Evolutionary conservation across 1,284 basidiomycete genomes (phyloP), one percentile per base, ranked within the genome.

Genomic region (Apiotrichum siamense): DNA sequence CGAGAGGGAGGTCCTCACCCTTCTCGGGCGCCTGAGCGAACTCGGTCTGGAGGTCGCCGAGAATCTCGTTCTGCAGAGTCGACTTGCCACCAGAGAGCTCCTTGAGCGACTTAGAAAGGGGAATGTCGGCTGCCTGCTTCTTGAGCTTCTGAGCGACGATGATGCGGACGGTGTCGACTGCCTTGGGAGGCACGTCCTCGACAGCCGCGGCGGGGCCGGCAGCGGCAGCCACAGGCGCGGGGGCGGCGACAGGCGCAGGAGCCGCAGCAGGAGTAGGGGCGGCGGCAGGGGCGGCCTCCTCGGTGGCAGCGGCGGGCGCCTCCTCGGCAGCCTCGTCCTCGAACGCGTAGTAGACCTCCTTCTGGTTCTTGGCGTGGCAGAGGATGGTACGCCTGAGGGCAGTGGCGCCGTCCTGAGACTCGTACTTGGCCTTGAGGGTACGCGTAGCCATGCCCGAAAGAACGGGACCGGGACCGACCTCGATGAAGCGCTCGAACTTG

Each of bases 41-140:
- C 69, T 94, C 90, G 63, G 87, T 81, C 67, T 93, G 88, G 25
- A 96, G 80, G 70, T 96, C 90, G 46, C 91, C 92, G 42, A 97
- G 78, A 58, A 97, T 93, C 75, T 97, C 93, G 72, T 97, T 97
- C 75, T 96, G 92, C 52, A 98, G 78, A 1, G 96, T 97, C 23
- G 93, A 97, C 77, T 98, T 98, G 61, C 96, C 96, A 37, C 91
- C 92, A 46, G 97, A 92, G 54, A 97, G 85, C 69, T 98, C 94
- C 76, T 97, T 97, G 80, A 98, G 93, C 2, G 91, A 87, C 75
- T 98, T 98, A 59, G 83, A 81, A n/a, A 92, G 79, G 3, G 91
- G 87, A 49, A 98, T 79, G 63, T 97, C 94, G 47, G 85, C 81
- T 32, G 92, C 80, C 55, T 79, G 82, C 80, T 97, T 98, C 85